These are phyloP conservation scores for Trichoderma afroharzianum DNA, from an alignment of 2,329 filamentous ascomycete species.

Conservation along the genomic window DNA sequence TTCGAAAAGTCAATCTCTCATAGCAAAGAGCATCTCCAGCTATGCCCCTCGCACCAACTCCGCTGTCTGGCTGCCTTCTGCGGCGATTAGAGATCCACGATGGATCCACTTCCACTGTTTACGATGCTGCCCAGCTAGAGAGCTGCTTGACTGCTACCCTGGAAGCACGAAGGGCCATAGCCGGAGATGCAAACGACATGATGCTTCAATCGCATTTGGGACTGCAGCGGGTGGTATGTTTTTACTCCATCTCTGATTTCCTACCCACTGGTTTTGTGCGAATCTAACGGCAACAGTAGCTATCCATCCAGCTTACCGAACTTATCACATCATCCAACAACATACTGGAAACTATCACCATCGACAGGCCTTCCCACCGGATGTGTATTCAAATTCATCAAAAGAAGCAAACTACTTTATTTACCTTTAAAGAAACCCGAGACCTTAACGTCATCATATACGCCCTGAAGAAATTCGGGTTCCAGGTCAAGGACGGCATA, in stretches of 20 bases:
- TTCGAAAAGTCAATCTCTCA: background rate
- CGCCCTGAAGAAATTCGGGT: slow-evolving; percentile 31
- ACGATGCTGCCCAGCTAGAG: slow-evolving; percentile 22
- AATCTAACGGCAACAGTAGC: slow-evolving; percentile 19
- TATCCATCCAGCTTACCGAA: slow-evolving; percentile 31
- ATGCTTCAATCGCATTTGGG: slow-evolving; percentile 28
- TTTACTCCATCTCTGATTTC: background rate
- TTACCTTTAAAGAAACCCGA: slow-evolving; percentile 29
- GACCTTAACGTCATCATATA: slow-evolving; percentile 33
- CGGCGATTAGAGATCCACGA: slow-evolving; percentile 29
- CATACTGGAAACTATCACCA: slow-evolving; percentile 22
- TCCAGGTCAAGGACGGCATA: slow-evolving; percentile 24
- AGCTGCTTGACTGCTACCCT: slow-evolving; percentile 28
- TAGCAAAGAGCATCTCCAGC: background rate
- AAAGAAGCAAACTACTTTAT: slow-evolving; percentile 26
- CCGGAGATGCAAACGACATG: slow-evolving; percentile 18
- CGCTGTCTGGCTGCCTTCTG: slow-evolving; percentile 31
- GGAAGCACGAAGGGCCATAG: slow-evolving; percentile 24
- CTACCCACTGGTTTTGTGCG: background rate
- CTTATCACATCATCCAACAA: slow-evolving; percentile 19
- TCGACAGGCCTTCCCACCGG: slow-evolving; percentile 21
- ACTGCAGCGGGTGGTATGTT: slow-evolving; percentile 25
- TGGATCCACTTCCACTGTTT: slow-evolving; percentile 22
- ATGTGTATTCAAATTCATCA: slow-evolving; percentile 27
- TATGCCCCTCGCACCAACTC: slow-evolving; percentile 30